A percentile compares a stretch with the other conserved stretches of the same genome.
phyloP scores from a whole-genome alignment of 768 basidiomycete species.

The Kwoniella europaea region DNA sequence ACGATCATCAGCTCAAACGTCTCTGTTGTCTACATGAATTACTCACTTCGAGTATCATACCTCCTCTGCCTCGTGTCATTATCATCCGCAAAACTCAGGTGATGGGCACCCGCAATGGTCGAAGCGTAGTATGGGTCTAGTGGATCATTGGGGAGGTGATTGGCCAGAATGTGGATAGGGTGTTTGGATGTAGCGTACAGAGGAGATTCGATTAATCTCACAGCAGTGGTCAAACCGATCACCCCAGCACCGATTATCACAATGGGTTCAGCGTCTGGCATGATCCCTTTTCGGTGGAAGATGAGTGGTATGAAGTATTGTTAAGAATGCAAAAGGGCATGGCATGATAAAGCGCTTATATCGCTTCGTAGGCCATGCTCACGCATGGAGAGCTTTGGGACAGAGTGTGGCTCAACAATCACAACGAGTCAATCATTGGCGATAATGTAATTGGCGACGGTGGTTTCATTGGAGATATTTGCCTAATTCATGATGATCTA shows the following conservation, averaged over 20 bases:
- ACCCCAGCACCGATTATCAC: slow-evolving; percentile 58
- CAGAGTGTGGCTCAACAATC: too few species aligned
- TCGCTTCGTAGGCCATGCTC: too few species aligned
- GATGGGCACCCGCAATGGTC: slow-evolving; percentile 57
- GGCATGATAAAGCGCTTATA: too few species aligned
- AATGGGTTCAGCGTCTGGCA: slow-evolving; percentile 28
- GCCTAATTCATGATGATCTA: not conserved
- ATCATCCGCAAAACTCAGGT: slow-evolving; percentile 57
- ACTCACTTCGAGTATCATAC: slow-evolving; percentile 52
- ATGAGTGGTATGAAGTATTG: too few species aligned
- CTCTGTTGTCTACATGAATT: not conserved
- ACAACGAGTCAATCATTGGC: not conserved
- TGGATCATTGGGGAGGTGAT: slow-evolving; percentile 52
- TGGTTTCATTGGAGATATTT: not conserved
- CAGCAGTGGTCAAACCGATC: slow-evolving; percentile 58
- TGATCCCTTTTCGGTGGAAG: not conserved
- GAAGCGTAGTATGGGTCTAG: slow-evolving; percentile 47
- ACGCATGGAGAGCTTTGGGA: too few species aligned
- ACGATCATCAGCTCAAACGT: not conserved
- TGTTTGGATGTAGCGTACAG: not conserved
- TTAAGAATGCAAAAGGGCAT: too few species aligned
- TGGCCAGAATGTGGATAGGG: slow-evolving; percentile 53
- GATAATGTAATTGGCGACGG: not conserved
- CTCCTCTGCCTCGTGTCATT: slow-evolving; percentile 49
- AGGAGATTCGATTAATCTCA: slow-evolving; percentile 47